Percentiles rank a stretch among this genome's conserved stretches.
Evolutionary conservation across 371 early-diverging fungal species (phyloP).

Genomic region (Apophysomyces sp.): DNA sequence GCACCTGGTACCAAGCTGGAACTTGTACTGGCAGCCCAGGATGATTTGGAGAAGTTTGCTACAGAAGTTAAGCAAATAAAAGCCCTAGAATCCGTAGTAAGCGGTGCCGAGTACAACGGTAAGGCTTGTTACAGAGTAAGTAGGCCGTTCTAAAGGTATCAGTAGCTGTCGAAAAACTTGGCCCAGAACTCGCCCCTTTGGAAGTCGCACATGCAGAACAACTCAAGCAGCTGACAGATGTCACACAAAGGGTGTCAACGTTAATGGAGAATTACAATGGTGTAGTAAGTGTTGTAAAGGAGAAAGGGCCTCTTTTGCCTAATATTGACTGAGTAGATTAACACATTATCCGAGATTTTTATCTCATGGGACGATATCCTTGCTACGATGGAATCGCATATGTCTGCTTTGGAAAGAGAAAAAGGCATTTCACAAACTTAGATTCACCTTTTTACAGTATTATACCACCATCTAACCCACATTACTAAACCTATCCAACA

Average conservation of each 20-base stretch:
- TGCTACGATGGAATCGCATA: constrained; percentile 52
- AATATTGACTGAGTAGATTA: constrained; percentile 33
- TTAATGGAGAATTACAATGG: constrained; percentile 57
- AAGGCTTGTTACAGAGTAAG: not conserved
- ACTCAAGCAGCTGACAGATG: constrained; percentile 33
- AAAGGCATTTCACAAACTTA: constrained; percentile 1
- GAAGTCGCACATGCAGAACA: constrained; percentile 54
- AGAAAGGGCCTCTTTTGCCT: not conserved
- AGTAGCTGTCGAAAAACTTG: constrained; percentile 47
- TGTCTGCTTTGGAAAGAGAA: constrained; percentile 48
- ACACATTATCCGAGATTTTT: constrained; percentile 64
- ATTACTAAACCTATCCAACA: too few species aligned
- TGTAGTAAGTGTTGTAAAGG: constrained; percentile 27
- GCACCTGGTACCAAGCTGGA: constrained; percentile 57
- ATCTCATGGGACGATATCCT: constrained; percentile 63
- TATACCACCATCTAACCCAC: too few species aligned
- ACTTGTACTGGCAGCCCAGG: constrained; percentile 52
- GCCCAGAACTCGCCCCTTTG: constrained; percentile 44
- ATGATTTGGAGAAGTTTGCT: constrained; percentile 53
- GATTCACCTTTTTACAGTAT: not conserved
- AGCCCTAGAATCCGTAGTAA: constrained; percentile 50
- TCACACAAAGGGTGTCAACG: constrained; percentile 42
- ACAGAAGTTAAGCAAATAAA: constrained; percentile 57
- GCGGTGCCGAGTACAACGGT: constrained; percentile 49
- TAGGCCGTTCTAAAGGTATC: not conserved